Evolutionary conservation across 129 eudicot species (phyloP).

Genomic region (Saussurea involucrata): DNA sequence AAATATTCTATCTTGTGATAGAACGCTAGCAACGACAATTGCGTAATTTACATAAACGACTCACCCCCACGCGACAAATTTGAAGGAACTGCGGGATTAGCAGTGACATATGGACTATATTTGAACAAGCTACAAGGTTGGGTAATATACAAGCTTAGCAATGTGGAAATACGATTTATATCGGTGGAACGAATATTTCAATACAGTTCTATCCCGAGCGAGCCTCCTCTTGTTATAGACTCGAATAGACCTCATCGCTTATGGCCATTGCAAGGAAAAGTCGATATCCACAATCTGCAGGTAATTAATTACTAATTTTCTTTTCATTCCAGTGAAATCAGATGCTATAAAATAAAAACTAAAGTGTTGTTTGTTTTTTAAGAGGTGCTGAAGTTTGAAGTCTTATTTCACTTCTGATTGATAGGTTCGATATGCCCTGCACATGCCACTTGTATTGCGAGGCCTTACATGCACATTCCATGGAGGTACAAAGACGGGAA

Average conservation of each 20-base stretch:
- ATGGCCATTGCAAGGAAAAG: slow-evolving; percentile 83
- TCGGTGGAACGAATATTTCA: slow-evolving; percentile 94
- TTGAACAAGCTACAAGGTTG: slow-evolving; percentile 66
- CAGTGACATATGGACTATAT: slow-evolving; percentile 86
- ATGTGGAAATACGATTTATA: slow-evolving; percentile 69
- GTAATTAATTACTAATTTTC: slow-evolving; percentile 11
- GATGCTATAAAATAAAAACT: neutral
- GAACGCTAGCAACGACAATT: neutral
- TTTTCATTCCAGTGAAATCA: neutral
- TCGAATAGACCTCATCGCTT: slow-evolving; percentile 44
- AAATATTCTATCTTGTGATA: neutral
- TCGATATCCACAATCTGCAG: slow-evolving; percentile 61
- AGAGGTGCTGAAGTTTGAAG: too few species aligned
- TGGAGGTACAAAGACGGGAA: slow-evolving; percentile 88
- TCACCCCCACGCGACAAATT: neutral
- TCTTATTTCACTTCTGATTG: neutral
- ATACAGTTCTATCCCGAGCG: slow-evolving; percentile 61
- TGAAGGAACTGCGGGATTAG: slow-evolving; percentile 77
- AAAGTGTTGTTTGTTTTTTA: neutral
- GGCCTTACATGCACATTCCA: slow-evolving; percentile 80
- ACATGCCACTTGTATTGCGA: slow-evolving; percentile 87
- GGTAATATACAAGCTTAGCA: slow-evolving; percentile 60
- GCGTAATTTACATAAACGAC: neutral
- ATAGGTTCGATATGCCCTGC: slow-evolving; percentile 89
- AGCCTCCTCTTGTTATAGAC: slow-evolving; percentile 75